These are phyloP conservation scores for Leccinum incarnatum DNA, from an alignment of 768 basidiomycete species.

Conservation along the genomic window DNA sequence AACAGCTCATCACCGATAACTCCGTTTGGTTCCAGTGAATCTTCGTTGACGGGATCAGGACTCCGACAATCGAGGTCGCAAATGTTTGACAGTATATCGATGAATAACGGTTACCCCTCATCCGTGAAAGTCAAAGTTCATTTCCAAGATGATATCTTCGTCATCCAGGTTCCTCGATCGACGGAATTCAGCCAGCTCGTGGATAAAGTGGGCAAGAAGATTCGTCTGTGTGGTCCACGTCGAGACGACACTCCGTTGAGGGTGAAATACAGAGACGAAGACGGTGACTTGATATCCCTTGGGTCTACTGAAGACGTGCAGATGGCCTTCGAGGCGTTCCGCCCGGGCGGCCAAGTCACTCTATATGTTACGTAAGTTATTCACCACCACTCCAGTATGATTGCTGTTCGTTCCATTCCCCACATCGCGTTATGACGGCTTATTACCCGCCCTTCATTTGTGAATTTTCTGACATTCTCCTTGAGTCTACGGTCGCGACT, in stretches of 20 bases:
- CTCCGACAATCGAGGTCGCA: constrained; percentile 56
- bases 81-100: constrained; percentile 43
- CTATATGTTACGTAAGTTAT: constrained; percentile 67
- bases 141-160: constrained; percentile 93
- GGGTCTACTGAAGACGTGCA: constrained; percentile 91
- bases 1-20: constrained; percentile 86
- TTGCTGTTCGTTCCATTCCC: not conserved
- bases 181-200: constrained; percentile 83
- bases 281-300: constrained; percentile 85
- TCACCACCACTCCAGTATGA: not conserved
- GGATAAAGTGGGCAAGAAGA: constrained; percentile 90
- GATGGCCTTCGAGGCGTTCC: constrained; percentile 86
- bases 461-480: constrained; percentile 20
- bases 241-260: constrained; percentile 77
- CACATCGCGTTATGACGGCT: constrained; percentile 3
- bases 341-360: constrained; percentile 77
- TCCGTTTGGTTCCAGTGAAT: constrained; percentile 87
- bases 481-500: constrained; percentile 2
- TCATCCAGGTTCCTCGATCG: constrained; percentile 80
- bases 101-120: constrained; percentile 31
- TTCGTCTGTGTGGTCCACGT: constrained; percentile 82
- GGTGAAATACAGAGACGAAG: constrained; percentile 89
- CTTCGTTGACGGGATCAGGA: constrained; percentile 60
- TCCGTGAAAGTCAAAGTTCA: constrained; percentile 92
- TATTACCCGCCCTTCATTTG: constrained; percentile 4